These are phyloP conservation scores for Pleurotus pulmonarius DNA, from an alignment of 768 basidiomycete species.

Conservation along the genomic window DNA sequence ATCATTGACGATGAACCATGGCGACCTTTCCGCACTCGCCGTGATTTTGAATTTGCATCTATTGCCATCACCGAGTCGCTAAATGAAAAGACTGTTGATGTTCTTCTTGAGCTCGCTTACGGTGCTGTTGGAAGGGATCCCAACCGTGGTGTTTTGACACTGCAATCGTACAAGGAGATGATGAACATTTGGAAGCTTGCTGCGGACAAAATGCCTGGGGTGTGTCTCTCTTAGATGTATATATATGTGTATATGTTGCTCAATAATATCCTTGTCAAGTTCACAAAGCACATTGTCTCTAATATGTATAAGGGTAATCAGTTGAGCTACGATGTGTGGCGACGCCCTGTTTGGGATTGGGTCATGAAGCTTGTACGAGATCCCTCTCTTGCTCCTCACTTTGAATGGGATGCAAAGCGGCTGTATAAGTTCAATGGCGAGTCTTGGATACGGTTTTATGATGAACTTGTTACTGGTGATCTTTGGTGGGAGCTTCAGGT, in stretches of 20 bases:
- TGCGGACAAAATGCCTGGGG: slow-evolving; percentile 6
- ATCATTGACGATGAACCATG: slow-evolving; percentile 17
- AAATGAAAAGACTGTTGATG: slow-evolving; percentile 14
- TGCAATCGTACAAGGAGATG: slow-evolving; percentile 14
- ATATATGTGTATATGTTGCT: no score
- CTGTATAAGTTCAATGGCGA: slow-evolving; percentile 24
- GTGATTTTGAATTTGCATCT: slow-evolving; percentile 26
- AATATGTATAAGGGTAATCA: slow-evolving; percentile 16
- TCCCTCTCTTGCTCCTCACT: slow-evolving; percentile 15
- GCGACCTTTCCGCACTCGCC: slow-evolving; percentile 18
- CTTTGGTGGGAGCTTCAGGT: slow-evolving; percentile 36
- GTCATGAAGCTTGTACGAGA: slow-evolving; percentile 22
- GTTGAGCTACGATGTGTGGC: slow-evolving; percentile 16
- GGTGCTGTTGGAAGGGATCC: not conserved
- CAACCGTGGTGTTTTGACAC: slow-evolving; percentile 10
- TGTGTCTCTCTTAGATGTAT: not conserved
- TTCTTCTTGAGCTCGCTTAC: slow-evolving; percentile 16
- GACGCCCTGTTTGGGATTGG: slow-evolving; percentile 23
- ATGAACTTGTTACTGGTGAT: slow-evolving; percentile 36
- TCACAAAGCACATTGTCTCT: slow-evolving; percentile 4
- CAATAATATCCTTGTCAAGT: slow-evolving; percentile 4
- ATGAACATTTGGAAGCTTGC: slow-evolving; percentile 17
- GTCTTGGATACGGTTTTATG: slow-evolving; percentile 22
- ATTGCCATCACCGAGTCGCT: slow-evolving; percentile 18
- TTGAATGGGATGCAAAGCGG: slow-evolving; percentile 28